phyloP scores from a whole-genome alignment of 75 land plant species.

The Pinus tabuliformis region DNA sequence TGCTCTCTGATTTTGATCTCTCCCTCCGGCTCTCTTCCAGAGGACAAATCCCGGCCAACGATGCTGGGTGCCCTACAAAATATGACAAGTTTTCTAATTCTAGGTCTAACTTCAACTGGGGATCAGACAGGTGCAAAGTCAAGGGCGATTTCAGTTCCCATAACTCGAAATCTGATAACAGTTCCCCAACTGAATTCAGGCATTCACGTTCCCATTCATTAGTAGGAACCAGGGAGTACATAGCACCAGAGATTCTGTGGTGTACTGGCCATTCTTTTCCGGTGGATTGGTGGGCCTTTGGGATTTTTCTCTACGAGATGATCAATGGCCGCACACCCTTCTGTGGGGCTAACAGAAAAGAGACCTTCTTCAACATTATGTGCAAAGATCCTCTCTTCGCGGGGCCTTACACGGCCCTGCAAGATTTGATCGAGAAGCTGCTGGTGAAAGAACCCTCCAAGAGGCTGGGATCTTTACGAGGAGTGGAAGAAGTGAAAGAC shows the following conservation, averaged over 20 bases:
- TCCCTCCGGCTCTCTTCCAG: background rate
- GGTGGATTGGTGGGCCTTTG: constrained; percentile 37
- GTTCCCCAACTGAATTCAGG: background rate
- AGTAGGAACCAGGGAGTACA: constrained; percentile 50
- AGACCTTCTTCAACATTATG: constrained; percentile 24
- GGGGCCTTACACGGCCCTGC: background rate
- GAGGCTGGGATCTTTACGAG: constrained; percentile 22
- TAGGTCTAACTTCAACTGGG: too few species aligned
- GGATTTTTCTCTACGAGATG: constrained; percentile 24
- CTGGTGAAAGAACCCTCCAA: constrained; percentile 19
- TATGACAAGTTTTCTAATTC: too few species aligned
- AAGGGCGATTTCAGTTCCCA: too few species aligned
- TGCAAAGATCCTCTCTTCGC: constrained; percentile 8
- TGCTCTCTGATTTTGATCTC: constrained; percentile 31
- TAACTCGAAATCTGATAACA: background rate
- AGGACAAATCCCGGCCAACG: background rate
- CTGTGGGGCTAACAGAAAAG: constrained; percentile 19
- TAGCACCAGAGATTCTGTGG: constrained; percentile 50
- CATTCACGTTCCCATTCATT: constrained; percentile 12
- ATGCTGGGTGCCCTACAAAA: too few species aligned
- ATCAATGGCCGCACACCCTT: constrained; percentile 22
- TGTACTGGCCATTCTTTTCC: constrained; percentile 38
- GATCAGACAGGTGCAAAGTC: too few species aligned
- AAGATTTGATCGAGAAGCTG: constrained; percentile 18
- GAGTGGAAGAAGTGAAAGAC: constrained; percentile 16